Base-by-base conservation (phyloP, 1,284 basidiomycete species). In the Wallemia hederae region DNA sequence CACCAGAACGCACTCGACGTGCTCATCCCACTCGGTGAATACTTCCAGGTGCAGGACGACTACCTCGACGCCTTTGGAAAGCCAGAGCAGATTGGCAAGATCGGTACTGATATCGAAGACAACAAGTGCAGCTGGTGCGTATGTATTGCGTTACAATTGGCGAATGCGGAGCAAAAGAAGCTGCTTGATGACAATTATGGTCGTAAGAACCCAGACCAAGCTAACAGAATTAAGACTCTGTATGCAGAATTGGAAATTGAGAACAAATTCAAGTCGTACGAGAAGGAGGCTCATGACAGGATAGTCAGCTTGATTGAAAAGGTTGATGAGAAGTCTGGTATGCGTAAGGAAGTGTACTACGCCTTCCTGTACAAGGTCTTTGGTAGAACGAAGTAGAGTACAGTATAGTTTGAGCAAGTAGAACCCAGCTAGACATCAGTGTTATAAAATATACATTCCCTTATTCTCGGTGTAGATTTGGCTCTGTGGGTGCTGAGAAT, bases 101-200 rank as follows among this genome's bases (percentile, higher is more conserved):
- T 97, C 65, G 94, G 92, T 28, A 97, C 92, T 24, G 94, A 98
- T 72, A 98, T 98, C 67, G 72, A 94, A 62, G 92, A 98, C 74
- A 97, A 97, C 80, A 98, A 98, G 74, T 98, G 94, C 74, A 86
- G 85, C 49, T 98, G 92, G 94, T 83, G 84, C 69, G 76, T 98
- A 72, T 97, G 96, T 73, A 81, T 81, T 22, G 92, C 90, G 28
- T 77, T 98, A 63, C 74, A 76, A 62, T 66, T 73, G 64, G 69
- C 87, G 77, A 76, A 79, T 73, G 65, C 78, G 76, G 75, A 77
- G 60, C 78, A 80, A 69, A 71, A 78, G 57, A 69, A 73, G 62
- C 66, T 76, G 25, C 73, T 80, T 58, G 78, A 80, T 65, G 80
- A 77, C 49, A 87, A 90, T 73, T 98, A 98, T 70, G 92, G 92